Evolutionary conservation across 768 basidiomycete species (phyloP).

Genomic region (Suillus placidus): DNA sequence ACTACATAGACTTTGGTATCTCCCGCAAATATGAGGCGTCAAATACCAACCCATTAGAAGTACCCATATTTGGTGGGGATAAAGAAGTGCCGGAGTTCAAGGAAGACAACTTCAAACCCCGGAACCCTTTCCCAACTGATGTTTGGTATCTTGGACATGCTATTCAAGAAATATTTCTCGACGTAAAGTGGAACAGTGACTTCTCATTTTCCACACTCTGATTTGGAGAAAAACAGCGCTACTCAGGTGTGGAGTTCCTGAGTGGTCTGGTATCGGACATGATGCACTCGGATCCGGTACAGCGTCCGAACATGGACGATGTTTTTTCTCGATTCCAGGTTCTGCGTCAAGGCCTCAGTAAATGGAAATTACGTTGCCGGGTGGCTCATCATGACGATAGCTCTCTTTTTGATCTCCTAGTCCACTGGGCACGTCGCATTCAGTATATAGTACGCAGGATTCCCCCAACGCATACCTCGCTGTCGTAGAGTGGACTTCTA

Average conservation of each 20-base stretch:
- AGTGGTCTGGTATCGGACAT: slow-evolving; percentile 34
- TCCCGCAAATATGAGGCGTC: slow-evolving; percentile 34
- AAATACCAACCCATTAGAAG: slow-evolving; percentile 27
- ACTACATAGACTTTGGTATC: slow-evolving; percentile 40
- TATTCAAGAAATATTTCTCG: slow-evolving; percentile 33
- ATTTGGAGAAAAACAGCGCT: background rate
- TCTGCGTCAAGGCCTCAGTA: slow-evolving; percentile 15
- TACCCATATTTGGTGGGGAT: slow-evolving; percentile 43
- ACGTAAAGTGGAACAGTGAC: slow-evolving; percentile 22
- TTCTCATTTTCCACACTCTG: background rate
- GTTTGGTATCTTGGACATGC: slow-evolving; percentile 48
- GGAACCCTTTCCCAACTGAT: slow-evolving; percentile 47
- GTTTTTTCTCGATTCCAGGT: slow-evolving; percentile 23
- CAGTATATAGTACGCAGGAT: slow-evolving; percentile 19
- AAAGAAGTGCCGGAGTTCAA: slow-evolving; percentile 43
- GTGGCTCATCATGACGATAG: too few relatives aligned
- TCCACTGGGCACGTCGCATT: slow-evolving; percentile 21
- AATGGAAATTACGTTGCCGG: slow-evolving; percentile 30
- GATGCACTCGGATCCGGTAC: slow-evolving; percentile 33
- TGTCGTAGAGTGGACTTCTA: background rate
- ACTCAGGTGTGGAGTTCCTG: slow-evolving; percentile 25
- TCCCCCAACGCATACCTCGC: slow-evolving; percentile 8
- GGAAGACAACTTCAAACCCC: slow-evolving; percentile 23
- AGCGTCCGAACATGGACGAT: slow-evolving; percentile 33
- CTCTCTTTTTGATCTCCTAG: slow-evolving; percentile 16